A percentile compares a stretch with the other conserved stretches of the same genome.
phyloP scores from a whole-genome alignment of 495 filamentous ascomycete genomes.

The Penicillium canariense region DNA sequence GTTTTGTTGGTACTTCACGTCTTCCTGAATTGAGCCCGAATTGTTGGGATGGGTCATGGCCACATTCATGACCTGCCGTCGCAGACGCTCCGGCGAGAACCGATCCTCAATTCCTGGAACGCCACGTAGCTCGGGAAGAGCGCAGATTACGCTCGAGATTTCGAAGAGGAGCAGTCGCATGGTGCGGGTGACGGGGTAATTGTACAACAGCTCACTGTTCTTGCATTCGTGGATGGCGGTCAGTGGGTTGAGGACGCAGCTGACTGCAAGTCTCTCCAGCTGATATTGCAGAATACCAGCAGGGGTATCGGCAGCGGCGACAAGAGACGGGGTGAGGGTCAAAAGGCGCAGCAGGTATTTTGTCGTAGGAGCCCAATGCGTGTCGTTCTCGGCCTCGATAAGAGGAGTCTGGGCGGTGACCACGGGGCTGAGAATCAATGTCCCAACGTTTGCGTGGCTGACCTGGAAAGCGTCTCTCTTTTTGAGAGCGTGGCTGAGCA shows the following conservation, averaged over 20 bases:
- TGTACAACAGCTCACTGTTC: slow-evolving; percentile 71
- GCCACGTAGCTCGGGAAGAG: slow-evolving; percentile 64
- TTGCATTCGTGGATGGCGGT: slow-evolving; percentile 68
- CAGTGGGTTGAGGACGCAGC: slow-evolving; percentile 77
- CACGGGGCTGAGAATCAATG: slow-evolving; percentile 57
- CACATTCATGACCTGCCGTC: slow-evolving; percentile 53
- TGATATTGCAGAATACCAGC: slow-evolving; percentile 53
- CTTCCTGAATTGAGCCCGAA: slow-evolving; percentile 78
- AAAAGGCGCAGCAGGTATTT: slow-evolving; percentile 51
- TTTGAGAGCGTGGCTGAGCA: slow-evolving; percentile 65
- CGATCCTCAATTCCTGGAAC: slow-evolving; percentile 56
- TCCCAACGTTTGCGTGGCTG: slow-evolving; percentile 61
- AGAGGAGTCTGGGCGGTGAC: slow-evolving; percentile 20
- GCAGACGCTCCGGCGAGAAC: slow-evolving; percentile 55
- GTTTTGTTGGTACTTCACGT: slow-evolving; percentile 56
- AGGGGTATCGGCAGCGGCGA: slow-evolving; percentile 45
- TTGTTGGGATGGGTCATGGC: slow-evolving; percentile 64
- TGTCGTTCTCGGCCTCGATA: slow-evolving; percentile 18
- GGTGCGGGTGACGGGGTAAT: slow-evolving; percentile 52
- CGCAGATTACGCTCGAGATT: slow-evolving; percentile 59
- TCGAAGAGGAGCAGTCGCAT: slow-evolving; percentile 65
- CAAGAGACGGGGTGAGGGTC: slow-evolving; percentile 48
- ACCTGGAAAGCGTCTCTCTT: slow-evolving; percentile 56
- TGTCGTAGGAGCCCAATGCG: slow-evolving; percentile 40
- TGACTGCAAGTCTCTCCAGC: slow-evolving; percentile 78